These are phyloP conservation scores for Hamigera avellanea DNA, from an alignment of 495 filamentous ascomycete species.

Conservation along the genomic window DNA sequence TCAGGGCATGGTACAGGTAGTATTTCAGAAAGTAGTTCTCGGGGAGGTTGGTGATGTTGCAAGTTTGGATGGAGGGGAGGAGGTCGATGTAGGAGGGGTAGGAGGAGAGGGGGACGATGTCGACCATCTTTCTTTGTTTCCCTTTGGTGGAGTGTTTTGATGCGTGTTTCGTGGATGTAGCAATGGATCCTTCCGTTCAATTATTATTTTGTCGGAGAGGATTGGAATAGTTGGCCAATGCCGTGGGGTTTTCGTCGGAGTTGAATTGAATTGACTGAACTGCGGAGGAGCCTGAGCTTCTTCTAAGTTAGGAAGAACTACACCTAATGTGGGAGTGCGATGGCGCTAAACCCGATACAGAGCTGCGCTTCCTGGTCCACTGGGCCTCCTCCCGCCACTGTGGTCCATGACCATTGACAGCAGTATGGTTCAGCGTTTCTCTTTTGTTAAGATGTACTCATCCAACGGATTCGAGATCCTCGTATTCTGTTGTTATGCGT, in stretches of 20 bases:
- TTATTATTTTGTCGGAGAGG: neutral
- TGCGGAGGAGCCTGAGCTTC: too few species aligned
- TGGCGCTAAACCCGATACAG: slow-evolving; percentile 1
- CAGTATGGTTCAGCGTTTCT: too few species aligned
- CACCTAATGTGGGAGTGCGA: neutral
- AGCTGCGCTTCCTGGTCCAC: neutral
- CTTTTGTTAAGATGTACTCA: too few species aligned
- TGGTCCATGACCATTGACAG: too few species aligned
- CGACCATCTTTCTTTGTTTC: slow-evolving; percentile 32
- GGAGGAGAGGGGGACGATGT: slow-evolving; percentile 37
- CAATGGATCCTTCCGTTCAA: neutral
- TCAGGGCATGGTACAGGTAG: slow-evolving; percentile 98
- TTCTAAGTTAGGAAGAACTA: too few species aligned
- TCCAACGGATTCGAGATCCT: too few species aligned
- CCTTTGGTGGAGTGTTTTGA: neutral
- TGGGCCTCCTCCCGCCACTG: too few species aligned
- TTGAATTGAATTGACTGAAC: too few species aligned
- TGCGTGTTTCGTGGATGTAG: neutral
- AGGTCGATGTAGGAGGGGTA: slow-evolving; percentile 43
- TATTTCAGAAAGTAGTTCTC: slow-evolving; percentile 99
- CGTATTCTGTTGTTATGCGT: too few species aligned
- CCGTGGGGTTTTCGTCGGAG: too few species aligned
- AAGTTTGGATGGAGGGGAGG: slow-evolving; percentile 91
- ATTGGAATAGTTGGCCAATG: too few species aligned
- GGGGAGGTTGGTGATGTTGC: slow-evolving; percentile 96